Base-by-base conservation (phyloP, 371 early-diverging fungal genomes). In the Saksenaea vasiformis region DNA sequence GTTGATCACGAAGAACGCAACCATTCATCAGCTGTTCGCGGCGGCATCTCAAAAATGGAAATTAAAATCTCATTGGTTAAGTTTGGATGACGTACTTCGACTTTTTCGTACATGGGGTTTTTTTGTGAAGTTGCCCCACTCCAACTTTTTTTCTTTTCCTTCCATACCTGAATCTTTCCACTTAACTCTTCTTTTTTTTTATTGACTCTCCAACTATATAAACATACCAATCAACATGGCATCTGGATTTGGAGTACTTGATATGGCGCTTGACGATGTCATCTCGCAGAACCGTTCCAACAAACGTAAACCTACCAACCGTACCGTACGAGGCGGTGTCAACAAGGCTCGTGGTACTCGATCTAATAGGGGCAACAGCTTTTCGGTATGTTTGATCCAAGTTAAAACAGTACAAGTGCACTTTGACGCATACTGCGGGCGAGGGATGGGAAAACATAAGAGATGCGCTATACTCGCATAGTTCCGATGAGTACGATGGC, bases 201-300 rank as follows among this genome's bases (percentile, higher is more conserved):
- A 22, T 22, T 22, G 22, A 17, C 24, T 47, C 51, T 47, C 51
- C n/a, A 47, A 10, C 5, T 36, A 55, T 41, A 41, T 4, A 9
- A 58, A n/a, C 51, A 28, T 36, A 67, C 53, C 51, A 58, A 55
- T 47, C 35, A 58, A 59, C 35, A 69, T 69, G 70, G 59, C 70
- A 24, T 62, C 69, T 36, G 62, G 59, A 35, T 35, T 65, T 56
- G 71, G 73, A 37, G 76, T 73, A 65, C 78, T 81, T 53, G 81
- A 81, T 66, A 81, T 81, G 81, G 78, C 81, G 55, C 81, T 81
- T 74, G 81, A 81, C 62, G 81, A 81, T 62, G 76, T 81, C 59
- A 81, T 81, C 47, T 65, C 74, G 27, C 73, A 75, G 62, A 77
- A 68, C 62, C 41, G 56, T 44, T 15, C 66, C 27, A 60, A 61